These are phyloP conservation scores for Hypoxylon cercidicola DNA, from an alignment of 495 filamentous ascomycete genomes.

Conservation along the genomic window DNA sequence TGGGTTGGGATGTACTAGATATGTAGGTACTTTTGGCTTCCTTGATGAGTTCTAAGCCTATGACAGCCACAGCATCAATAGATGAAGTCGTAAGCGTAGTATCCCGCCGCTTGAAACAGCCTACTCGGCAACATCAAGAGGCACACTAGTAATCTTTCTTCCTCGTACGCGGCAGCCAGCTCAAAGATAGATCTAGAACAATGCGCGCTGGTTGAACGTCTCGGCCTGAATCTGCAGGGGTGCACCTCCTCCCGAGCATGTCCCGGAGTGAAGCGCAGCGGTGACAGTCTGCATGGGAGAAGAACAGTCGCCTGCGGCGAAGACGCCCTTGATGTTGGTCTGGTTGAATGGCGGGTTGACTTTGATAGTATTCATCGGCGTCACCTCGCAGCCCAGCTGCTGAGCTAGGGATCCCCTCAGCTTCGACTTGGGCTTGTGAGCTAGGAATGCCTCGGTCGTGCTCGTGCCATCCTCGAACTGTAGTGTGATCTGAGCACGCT, in stretches of 20 bases:
- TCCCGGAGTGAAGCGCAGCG: conserved; percentile 10
- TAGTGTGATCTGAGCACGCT: conserved; percentile 1
- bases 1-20: too few relatives aligned
- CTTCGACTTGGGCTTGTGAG: conserved; percentile 12
- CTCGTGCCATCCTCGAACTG: conserved; percentile 1
- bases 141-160: too few relatives aligned
- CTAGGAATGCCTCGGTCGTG: conserved; percentile 26
- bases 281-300: conserved; percentile 11
- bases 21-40: too few relatives aligned
- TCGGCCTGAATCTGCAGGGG: conserved; percentile 16
- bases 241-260: conserved; percentile 7
- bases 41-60: too few relatives aligned
- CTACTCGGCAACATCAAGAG: too few relatives aligned
- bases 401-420: conserved; percentile 25
- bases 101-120: too few relatives aligned
- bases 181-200: too few relatives aligned
- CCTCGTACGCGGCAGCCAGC: too few relatives aligned
- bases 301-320: conserved; percentile 31
- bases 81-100: too few relatives aligned
- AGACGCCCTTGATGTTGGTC: conserved; percentile 24
- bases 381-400: conserved; percentile 18
- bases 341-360: conserved; percentile 6
- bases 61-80: too few relatives aligned
- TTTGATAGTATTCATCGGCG: conserved; percentile 12
- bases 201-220: not conserved